A percentile compares a stretch with the other conserved stretches of the same genome.
Conservation (phyloP, 129 eudicot species). For the Deinandra increscens region DNA sequence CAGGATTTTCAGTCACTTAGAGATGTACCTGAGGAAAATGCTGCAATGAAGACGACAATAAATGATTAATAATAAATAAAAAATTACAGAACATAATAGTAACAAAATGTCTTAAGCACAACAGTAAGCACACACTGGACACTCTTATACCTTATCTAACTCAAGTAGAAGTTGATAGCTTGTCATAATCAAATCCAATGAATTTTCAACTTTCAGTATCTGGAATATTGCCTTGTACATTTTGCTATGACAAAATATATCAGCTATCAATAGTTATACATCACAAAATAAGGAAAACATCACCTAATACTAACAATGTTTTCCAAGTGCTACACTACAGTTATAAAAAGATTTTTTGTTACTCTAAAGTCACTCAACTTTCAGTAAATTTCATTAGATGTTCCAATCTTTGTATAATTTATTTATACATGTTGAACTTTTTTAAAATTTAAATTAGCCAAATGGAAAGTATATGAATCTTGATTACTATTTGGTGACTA, state of each 20-base stretch:
- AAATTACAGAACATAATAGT: background rate
- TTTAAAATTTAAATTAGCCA: too few species aligned
- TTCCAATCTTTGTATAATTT: too few species aligned
- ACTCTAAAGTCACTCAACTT: too few species aligned
- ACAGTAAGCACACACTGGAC: background rate
- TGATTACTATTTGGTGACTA: too few species aligned
- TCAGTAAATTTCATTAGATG: too few species aligned
- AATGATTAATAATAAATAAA: background rate
- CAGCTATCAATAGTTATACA: conserved; percentile 16
- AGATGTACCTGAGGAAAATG: conserved; percentile 65
- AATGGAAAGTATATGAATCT: too few species aligned
- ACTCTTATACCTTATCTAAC: conserved; percentile 55
- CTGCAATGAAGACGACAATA: conserved; percentile 35
- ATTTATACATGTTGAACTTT: too few species aligned
- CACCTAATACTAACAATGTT: too few species aligned
- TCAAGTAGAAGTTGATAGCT: conserved; percentile 78
- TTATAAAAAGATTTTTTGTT: too few species aligned
- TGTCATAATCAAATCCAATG: conserved; percentile 67
- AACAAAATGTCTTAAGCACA: background rate
- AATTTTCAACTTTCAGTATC: conserved; percentile 65
- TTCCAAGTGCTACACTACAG: too few species aligned
- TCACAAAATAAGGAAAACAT: background rate
- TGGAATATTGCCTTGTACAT: conserved; percentile 70
- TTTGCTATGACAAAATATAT: conserved; percentile 50
- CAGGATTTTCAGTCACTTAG: conserved; percentile 30